Percentiles rank a stretch among this genome's conserved stretches.
Conservation (phyloP, 1,284 basidiomycete genomes). For the Moesziomyces sp. region DNA sequence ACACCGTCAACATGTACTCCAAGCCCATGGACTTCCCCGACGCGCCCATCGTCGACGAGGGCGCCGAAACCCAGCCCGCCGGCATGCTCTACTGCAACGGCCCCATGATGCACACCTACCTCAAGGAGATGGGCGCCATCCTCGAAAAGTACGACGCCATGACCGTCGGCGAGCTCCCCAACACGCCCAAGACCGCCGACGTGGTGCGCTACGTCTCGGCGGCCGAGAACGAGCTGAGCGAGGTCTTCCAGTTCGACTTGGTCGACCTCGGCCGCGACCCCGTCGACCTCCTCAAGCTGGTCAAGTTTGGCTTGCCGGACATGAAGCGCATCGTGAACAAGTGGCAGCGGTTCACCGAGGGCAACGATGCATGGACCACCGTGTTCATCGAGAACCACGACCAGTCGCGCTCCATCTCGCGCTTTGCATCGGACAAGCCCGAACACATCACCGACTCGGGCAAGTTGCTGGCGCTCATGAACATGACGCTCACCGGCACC, state of each 20-base stretch:
- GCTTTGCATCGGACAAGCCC: constrained; percentile 75
- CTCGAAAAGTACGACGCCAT: constrained; percentile 70
- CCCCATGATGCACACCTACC: constrained; percentile 74
- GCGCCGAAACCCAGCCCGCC: constrained; percentile 74
- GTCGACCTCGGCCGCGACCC: constrained; percentile 72
- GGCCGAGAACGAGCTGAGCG: constrained; percentile 74
- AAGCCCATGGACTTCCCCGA: constrained; percentile 66
- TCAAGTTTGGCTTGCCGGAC: constrained; percentile 73
- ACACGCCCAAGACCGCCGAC: constrained; percentile 68
- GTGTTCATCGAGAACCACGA: constrained; percentile 75
- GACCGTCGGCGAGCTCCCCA: constrained; percentile 75
- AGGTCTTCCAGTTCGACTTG: constrained; percentile 74
- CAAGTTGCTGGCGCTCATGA: constrained; percentile 76
- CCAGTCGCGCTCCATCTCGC: constrained; percentile 73
- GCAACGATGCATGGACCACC: constrained; percentile 53
- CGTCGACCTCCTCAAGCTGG: constrained; percentile 69
- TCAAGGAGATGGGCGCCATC: constrained; percentile 75
- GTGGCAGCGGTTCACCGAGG: constrained; percentile 72
- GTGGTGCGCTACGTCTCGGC: constrained; percentile 76
- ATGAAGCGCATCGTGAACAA: constrained; percentile 73
- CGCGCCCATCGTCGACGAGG: constrained; percentile 70
- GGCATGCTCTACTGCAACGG: constrained; percentile 67
- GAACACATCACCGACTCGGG: constrained; percentile 73
- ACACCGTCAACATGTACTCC: constrained; percentile 63
- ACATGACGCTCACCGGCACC: constrained; percentile 76